These are phyloP conservation scores for Spinellus fusiger DNA, from an alignment of 192 early-diverging fungal species.

Conservation along the genomic window DNA sequence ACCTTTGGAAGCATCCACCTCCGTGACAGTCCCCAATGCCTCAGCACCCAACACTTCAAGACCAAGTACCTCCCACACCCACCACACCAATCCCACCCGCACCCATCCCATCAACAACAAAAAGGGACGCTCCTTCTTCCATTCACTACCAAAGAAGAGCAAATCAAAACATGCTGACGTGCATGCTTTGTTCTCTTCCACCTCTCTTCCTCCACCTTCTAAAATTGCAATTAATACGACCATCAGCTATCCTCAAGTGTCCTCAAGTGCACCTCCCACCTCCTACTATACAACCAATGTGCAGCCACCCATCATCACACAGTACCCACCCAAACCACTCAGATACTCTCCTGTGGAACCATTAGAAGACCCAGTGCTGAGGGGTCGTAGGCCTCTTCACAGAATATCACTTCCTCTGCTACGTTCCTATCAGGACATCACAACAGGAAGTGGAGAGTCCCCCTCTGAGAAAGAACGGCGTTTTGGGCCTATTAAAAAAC, in stretches of 20 bases:
- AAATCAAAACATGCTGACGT: background rate
- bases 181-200: conserved; percentile 1
- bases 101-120: background rate
- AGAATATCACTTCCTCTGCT: background rate
- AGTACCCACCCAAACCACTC: conserved; percentile 29
- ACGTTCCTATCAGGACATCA: background rate
- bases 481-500: background rate
- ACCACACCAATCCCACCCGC: background rate
- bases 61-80: background rate
- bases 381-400: background rate
- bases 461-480: background rate
- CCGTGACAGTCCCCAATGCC: background rate
- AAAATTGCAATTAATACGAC: conserved; percentile 31
- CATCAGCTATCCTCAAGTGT: conserved; percentile 11
- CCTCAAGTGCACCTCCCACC: background rate
- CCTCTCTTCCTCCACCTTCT: conserved; percentile 4
- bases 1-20: background rate
- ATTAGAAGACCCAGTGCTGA: background rate
- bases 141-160: background rate
- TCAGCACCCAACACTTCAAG: background rate
- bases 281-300: conserved; percentile 13
- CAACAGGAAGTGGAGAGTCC: background rate
- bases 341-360: conserved; percentile 28
- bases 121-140: background rate
- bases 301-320: conserved; percentile 23